Conservation (phyloP, 2,329 filamentous ascomycete species). For the Ophiostoma sp. region DNA sequence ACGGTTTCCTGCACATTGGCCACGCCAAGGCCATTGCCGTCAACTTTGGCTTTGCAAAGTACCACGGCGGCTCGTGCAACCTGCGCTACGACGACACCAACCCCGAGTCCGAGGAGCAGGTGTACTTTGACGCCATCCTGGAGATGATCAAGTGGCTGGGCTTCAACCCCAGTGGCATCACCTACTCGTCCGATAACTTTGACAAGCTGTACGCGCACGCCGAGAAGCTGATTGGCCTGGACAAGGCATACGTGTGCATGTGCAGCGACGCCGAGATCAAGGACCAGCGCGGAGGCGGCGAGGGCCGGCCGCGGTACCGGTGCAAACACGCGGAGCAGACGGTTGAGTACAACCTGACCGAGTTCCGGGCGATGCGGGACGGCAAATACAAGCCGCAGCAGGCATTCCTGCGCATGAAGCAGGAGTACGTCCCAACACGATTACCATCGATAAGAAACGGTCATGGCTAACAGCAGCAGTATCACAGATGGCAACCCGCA, state of each 20-base stretch:
- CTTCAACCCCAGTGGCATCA: constrained; percentile 73
- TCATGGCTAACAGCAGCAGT: constrained; percentile 16
- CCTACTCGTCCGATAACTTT: constrained; percentile 88
- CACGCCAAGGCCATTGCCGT: constrained; percentile 94
- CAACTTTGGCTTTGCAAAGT: constrained; percentile 90
- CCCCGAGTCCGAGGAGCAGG: constrained; percentile 84
- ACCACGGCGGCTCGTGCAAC: constrained; percentile 60
- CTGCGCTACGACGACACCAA: constrained; percentile 73
- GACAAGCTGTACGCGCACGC: constrained; percentile 81
- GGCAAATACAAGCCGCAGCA: constrained; percentile 83
- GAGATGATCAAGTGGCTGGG: constrained; percentile 83
- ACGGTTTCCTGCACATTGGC: constrained; percentile 88
- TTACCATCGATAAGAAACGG: background rate
- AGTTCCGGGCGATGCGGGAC: constrained; percentile 87
- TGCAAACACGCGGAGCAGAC: constrained; percentile 74
- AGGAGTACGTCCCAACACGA: constrained; percentile 37
- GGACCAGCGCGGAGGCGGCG: constrained; percentile 72
- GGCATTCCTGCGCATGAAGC: constrained; percentile 89
- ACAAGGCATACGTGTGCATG: constrained; percentile 77
- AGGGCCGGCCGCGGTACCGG: constrained; percentile 64
- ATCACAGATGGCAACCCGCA: constrained; percentile 25
- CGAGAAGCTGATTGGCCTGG: constrained; percentile 71
- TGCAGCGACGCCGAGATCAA: constrained; percentile 81
- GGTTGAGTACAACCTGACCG: constrained; percentile 64
- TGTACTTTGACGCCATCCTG: constrained; percentile 82